Evolutionary conservation across 768 basidiomycete species (phyloP), one percentile per base, ranked within the genome.

Genomic region (Boletus pseudo-olivaceus): DNA sequence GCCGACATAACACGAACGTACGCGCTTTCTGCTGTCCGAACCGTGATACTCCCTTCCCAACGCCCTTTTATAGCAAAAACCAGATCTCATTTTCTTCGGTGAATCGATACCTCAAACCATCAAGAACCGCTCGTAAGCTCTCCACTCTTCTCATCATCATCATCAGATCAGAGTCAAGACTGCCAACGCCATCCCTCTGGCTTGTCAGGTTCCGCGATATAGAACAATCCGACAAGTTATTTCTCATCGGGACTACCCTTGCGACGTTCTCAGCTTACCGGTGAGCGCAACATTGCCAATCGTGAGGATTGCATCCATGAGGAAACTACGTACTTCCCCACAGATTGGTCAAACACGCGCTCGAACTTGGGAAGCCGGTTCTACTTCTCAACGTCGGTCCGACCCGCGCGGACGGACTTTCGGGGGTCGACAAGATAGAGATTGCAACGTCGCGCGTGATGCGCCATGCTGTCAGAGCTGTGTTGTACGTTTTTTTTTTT

Each of bases 231-330:
- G 86, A 90, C 49, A 77, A 83, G 42, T 70, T 98, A 0, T 80
- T 98, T 42, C 73, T 96, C 38, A 73, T 96, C 35, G 96, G 95
- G 33, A 95, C 93, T 0, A 93, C 92, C 1, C 81, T 97, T 27
- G 93, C 96, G 1, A 98, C 95, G 0, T 97, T 89, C 71, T 94
- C 91, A 7, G 93, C 93, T 3, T 97, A 87, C 71, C 79, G 90
- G 90, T 90, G 59, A 38, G 61, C 7, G 5, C 12, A 17, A 29
- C 3, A 12, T 32, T 4, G 12, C 4, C 11, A 6, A 15, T n/a
- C 29, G 5, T 6, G 8, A 19, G 49, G 20, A 38, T 33, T 12
- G 5, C 17, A 29, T 19, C 17, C 57, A 53, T 17, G 38, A 38
- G 19, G 44, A 39, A 51, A 42, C 19, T 30, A 49, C 53, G 33